Evolutionary conservation across 192 early-diverging fungal species (phyloP).

Genomic region (Podila minutissima): DNA sequence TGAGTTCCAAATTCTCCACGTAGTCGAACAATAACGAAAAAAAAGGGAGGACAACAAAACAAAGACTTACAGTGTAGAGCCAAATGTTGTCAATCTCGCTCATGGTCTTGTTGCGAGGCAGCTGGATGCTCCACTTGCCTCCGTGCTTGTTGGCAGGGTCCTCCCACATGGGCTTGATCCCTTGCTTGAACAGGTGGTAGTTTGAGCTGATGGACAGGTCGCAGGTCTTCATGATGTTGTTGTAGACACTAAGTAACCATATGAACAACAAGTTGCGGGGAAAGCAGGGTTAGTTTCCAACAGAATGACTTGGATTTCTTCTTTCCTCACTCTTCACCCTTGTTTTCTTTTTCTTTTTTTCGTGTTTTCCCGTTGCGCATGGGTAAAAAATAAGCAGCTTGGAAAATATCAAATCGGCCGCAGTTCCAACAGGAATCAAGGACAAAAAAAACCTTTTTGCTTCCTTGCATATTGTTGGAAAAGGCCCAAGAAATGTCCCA

Average conservation of each 20-base stretch:
- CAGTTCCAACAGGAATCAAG: constrained; percentile 12
- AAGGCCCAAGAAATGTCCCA: too few species aligned
- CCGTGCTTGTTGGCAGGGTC: constrained; percentile 90
- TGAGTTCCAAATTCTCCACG: too few species aligned
- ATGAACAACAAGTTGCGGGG: neutral
- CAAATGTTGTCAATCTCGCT: constrained; percentile 85
- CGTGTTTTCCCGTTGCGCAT: constrained; percentile 1
- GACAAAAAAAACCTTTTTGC: neutral
- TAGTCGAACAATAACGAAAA: neutral
- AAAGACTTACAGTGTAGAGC: constrained; percentile 76
- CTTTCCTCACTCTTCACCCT: neutral
- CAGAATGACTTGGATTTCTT: neutral
- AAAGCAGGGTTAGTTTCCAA: neutral
- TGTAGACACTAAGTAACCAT: constrained; percentile 65
- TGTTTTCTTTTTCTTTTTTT: constrained; percentile 6
- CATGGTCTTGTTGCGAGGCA: constrained; percentile 74
- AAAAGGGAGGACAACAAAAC: neutral
- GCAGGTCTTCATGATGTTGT: constrained; percentile 83
- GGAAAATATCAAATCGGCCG: constrained; percentile 13
- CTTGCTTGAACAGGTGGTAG: constrained; percentile 95
- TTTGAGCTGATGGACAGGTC: constrained; percentile 83
- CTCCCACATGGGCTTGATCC: constrained; percentile 95
- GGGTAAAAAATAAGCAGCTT: neutral
- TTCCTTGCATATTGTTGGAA: too few species aligned
- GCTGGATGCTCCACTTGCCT: constrained; percentile 88